phyloP scores from a whole-genome alignment of 352 stramenopile species.

The Bremia lactucae region DNA sequence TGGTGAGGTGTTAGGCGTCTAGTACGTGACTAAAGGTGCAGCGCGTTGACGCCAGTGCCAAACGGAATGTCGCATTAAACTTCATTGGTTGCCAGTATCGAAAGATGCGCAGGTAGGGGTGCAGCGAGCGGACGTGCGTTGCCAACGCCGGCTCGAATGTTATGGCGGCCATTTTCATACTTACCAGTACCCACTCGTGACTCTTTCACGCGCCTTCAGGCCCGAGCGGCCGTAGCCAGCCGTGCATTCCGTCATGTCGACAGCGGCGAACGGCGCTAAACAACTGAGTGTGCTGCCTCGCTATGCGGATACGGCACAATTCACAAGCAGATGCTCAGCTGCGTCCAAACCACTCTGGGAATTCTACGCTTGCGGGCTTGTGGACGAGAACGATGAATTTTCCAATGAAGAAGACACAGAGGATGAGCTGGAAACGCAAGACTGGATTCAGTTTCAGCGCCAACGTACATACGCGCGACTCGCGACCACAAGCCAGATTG shows the following conservation, averaged over 20 bases:
- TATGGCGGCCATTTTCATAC: conserved; percentile 11
- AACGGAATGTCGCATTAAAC: conserved; percentile 1
- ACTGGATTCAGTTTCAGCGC: conserved; percentile 50
- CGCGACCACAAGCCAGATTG: conserved; percentile 27
- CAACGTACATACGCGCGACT: conserved; percentile 37
- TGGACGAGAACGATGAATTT: conserved; percentile 31
- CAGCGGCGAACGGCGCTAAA: conserved; percentile 12
- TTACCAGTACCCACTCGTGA: conserved; percentile 5
- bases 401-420: conserved; percentile 47
- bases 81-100: conserved; percentile 5
- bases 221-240: conserved; percentile 19
- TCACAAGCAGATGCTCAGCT: conserved; percentile 3
- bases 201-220: conserved; percentile 1
- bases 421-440: conserved; percentile 40
- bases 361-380: conserved; percentile 51
- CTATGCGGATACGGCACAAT: conserved; percentile 1
- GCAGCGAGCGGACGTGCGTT: conserved; percentile 10
- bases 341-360: conserved; percentile 29
- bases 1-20: not conserved
- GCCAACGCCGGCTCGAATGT: conserved; percentile 5
- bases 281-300: conserved; percentile 11
- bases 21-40: not conserved
- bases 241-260: conserved; percentile 12
- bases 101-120: conserved; percentile 2
- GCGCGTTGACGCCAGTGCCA: conserved; percentile 3